Percentiles rank a stretch among this genome's conserved stretches.
Conservation (phyloP, 805 yeast genomes). For the Wickerhamomyces bovis region DNA sequence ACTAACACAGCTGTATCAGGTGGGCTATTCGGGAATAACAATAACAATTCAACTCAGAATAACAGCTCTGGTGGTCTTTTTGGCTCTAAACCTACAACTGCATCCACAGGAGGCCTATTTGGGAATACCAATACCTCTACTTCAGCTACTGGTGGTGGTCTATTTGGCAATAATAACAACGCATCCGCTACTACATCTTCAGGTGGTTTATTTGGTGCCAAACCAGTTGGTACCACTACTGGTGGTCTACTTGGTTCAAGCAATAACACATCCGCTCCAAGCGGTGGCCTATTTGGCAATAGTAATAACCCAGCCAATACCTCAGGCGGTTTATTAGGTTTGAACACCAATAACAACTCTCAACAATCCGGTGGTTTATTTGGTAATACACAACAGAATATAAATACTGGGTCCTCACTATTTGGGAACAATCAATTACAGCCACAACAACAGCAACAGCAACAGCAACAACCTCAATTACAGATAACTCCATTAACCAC, state of each 20-base stretch:
- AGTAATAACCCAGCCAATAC: conserved; percentile 12
- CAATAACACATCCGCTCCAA: background rate
- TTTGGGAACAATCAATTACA: conserved; percentile 26
- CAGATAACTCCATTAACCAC: conserved; percentile 69
- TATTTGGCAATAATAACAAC: conserved; percentile 18
- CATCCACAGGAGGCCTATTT: conserved; percentile 25
- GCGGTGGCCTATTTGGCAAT: conserved; percentile 25
- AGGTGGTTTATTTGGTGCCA: conserved; percentile 7
- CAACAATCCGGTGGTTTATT: conserved; percentile 16
- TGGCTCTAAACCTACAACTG: conserved; percentile 1
- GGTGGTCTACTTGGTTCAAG: conserved; percentile 10
- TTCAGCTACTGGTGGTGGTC: conserved; percentile 25
- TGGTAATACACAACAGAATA: conserved; percentile 10
- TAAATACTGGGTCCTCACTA: conserved; percentile 20
- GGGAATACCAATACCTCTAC: conserved; percentile 22
- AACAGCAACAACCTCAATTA: conserved; percentile 36
- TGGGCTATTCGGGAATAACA: conserved; percentile 30
- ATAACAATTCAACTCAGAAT: conserved; percentile 4
- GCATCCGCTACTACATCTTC: background rate
- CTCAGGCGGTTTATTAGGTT: conserved; percentile 26
- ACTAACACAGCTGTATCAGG: conserved; percentile 12
- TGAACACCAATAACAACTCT: conserved; percentile 3
- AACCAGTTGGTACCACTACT: background rate
- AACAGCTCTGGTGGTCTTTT: background rate
- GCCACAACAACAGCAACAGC: conserved; percentile 26